These are phyloP conservation scores for Neurospora hispaniola DNA, from an alignment of 495 filamentous ascomycete species.

Conservation along the genomic window DNA sequence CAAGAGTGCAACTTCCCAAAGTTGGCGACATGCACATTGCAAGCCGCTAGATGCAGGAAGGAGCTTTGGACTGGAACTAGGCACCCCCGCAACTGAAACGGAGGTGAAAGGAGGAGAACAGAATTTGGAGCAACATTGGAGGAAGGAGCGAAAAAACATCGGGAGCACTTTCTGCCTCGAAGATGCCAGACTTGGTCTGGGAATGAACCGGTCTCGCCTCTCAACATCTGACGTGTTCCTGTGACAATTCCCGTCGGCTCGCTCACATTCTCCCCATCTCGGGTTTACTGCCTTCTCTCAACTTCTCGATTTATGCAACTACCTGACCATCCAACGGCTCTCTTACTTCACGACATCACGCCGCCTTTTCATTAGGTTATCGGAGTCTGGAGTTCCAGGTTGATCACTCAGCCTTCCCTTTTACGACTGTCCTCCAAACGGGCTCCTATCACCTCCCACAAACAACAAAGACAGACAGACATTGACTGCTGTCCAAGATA, in stretches of 20 bases:
- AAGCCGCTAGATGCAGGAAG: background rate
- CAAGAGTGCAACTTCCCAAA: background rate
- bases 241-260: background rate
- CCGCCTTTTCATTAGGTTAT: background rate
- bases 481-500: conserved; percentile 6
- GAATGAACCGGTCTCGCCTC: background rate
- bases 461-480: background rate
- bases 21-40: background rate
- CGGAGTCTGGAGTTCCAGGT: background rate
- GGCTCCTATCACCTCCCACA: background rate
- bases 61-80: background rate
- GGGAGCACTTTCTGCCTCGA: background rate
- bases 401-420: background rate
- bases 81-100: background rate
- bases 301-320: background rate
- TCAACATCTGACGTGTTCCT: background rate
- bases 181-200: background rate
- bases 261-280: background rate
- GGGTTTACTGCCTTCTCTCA: background rate
- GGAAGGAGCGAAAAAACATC: background rate
- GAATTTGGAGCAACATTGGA: background rate
- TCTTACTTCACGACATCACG: background rate
- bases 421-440: background rate
- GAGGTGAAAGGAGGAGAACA: background rate
- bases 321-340: background rate